These are phyloP conservation scores for Fagopyrum esculentum DNA, from an alignment of 148 eudicot species.

Conservation along the genomic window DNA sequence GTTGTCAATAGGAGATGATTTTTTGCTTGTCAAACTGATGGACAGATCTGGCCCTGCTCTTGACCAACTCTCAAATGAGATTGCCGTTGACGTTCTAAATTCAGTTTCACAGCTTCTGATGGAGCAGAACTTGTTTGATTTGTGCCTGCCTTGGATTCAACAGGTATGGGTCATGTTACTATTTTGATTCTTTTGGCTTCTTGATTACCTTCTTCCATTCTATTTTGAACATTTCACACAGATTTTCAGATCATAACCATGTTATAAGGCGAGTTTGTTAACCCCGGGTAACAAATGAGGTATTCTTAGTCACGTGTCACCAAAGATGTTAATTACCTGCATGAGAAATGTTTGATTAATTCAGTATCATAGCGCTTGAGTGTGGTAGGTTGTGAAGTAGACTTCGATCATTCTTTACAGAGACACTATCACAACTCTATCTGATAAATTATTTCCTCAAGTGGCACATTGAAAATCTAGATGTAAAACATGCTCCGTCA, in stretches of 20 bases:
- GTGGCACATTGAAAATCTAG: background rate
- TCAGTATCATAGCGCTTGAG: background rate
- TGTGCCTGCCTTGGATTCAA: slow-evolving; percentile 81
- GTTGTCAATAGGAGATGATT: slow-evolving; percentile 73
- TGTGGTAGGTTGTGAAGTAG: background rate
- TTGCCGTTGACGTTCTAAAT: slow-evolving; percentile 69
- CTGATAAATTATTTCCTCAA: background rate
- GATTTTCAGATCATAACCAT: background rate
- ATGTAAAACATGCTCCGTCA: background rate
- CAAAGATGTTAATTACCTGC: background rate
- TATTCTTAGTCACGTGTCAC: background rate
- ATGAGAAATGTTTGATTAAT: background rate
- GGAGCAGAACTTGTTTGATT: slow-evolving; percentile 69
- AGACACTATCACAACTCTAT: background rate
- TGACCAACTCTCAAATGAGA: slow-evolving; percentile 79
- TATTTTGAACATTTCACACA: background rate
- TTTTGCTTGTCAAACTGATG: slow-evolving; percentile 87
- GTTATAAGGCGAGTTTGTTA: background rate
- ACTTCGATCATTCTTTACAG: background rate
- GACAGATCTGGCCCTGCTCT: slow-evolving; percentile 84
- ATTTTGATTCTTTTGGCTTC: background rate
- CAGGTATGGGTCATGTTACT: slow-evolving; percentile 50
- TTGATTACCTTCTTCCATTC: background rate
- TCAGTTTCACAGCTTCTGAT: slow-evolving; percentile 66
- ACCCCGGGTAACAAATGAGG: background rate